Conservation (phyloP, 768 basidiomycete species). For the Boletus eberwhitei region DNA sequence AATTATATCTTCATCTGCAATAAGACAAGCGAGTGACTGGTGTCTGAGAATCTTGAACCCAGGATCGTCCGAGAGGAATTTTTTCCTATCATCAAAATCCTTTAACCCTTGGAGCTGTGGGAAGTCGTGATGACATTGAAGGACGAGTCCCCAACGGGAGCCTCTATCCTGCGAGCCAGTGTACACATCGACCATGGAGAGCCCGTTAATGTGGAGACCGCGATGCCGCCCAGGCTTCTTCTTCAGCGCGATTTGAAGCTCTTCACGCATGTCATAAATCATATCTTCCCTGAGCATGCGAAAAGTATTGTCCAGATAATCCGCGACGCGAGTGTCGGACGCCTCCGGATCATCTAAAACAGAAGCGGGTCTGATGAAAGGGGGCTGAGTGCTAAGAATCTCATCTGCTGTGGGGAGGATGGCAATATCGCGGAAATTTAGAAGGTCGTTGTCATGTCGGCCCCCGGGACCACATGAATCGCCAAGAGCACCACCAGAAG, state of each 20-base stretch:
- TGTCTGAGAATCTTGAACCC: conserved; percentile 45
- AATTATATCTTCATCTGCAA: conserved; percentile 45
- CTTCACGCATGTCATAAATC: conserved; percentile 57
- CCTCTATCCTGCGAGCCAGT: conserved; percentile 28
- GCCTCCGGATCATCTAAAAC: conserved; percentile 45
- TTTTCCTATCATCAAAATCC: conserved; percentile 35
- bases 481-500: conserved; percentile 18
- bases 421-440: conserved; percentile 55
- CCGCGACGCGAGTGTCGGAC: conserved; percentile 35
- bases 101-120: conserved; percentile 32
- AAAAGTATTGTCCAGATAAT: conserved; percentile 64
- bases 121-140: conserved; percentile 37
- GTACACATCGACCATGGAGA: conserved; percentile 40
- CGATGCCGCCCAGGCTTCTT: conserved; percentile 42
- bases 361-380: conserved; percentile 51
- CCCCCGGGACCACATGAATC: conserved; percentile 48
- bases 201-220: conserved; percentile 37
- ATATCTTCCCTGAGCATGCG: conserved; percentile 65
- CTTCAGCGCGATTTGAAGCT: conserved; percentile 43
- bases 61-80: conserved; percentile 36
- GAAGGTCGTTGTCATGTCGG: conserved; percentile 67
- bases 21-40: conserved; percentile 52
- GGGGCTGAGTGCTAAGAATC: conserved; percentile 40
- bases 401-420: conserved; percentile 68
- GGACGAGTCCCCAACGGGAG: conserved; percentile 42